Evolutionary conservation across 2,329 filamentous ascomycete genomes (phyloP), one percentile per base, ranked within the genome.

Genomic region (Phoma sp.): DNA sequence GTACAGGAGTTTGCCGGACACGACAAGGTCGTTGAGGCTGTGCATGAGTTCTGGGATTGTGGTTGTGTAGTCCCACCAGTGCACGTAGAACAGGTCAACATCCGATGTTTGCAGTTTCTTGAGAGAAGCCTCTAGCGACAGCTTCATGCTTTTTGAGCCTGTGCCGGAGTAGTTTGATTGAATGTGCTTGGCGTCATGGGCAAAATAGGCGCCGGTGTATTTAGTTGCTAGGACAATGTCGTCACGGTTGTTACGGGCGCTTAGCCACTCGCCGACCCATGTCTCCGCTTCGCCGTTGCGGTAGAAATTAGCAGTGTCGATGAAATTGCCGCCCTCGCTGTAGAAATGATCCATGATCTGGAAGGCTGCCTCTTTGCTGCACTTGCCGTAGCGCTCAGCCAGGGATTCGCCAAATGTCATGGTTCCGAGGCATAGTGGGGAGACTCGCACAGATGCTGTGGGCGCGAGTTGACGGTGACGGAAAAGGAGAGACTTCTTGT

Each of bases 261-360:
- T 63, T 71, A 79, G 75, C 77, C 76, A 79, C 45, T 79, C 77
- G 29, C 77, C 77, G 12, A 80, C 62, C 76, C 75, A 78, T 17
- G 68, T 59, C 62, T 80, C 77, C 15, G 69, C 74, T 52, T 80
- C 68, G 17, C 74, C 74, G 55, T 68, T 61, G 38, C 77, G 74
- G 54, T 78, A 78, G 50, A 71, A 73, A 51, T 72, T 72, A 7
- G 74, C 73, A 5, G 87, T 90, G 69, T 91, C 89, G 66, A 91
- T 87, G 72, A 91, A 91, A 74, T 91, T 91, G 20, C 89, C 88
- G 4, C 86, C 86, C 0, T 86, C 80, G 5, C 82, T 80, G 82
- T 81, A 84, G 74, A 84, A 91, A 67, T 82, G 84, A 65, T 91
- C 87, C 7, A 91, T 80, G 21, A 91, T 84, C 17, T 79, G 77